A percentile compares a stretch with the other conserved stretches of the same genome.
phyloP scores from a whole-genome alignment of 2,329 filamentous ascomycete genomes.

The Calonectria hawksworthii region DNA sequence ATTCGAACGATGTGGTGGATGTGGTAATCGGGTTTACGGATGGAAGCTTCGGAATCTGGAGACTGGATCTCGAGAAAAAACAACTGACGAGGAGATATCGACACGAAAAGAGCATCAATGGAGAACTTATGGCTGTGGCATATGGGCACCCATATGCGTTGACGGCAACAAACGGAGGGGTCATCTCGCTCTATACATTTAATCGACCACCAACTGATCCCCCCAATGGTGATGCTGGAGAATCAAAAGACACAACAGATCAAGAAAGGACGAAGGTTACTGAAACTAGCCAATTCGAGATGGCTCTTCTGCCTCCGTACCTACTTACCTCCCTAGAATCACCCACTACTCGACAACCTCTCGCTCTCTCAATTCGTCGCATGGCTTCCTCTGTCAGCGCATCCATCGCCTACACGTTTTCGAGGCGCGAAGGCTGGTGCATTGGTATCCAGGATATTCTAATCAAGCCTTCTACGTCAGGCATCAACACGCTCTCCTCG shows the following conservation, averaged over 20 bases:
- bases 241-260: neutral
- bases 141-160: slow-evolving; percentile 82
- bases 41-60: slow-evolving; percentile 80
- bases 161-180: slow-evolving; percentile 80
- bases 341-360: slow-evolving; percentile 81
- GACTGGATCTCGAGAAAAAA: slow-evolving; percentile 61
- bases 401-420: slow-evolving; percentile 88
- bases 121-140: slow-evolving; percentile 78
- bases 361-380: slow-evolving; percentile 86
- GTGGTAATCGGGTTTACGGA: slow-evolving; percentile 79
- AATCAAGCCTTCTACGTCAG: slow-evolving; percentile 58
- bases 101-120: slow-evolving; percentile 73
- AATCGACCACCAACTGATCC: slow-evolving; percentile 42
- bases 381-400: slow-evolving; percentile 76
- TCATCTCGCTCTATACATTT: slow-evolving; percentile 83
- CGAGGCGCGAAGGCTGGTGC: slow-evolving; percentile 85
- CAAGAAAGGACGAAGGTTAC: neutral
- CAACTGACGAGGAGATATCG: slow-evolving; percentile 66
- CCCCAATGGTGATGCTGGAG: slow-evolving; percentile 17
- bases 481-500: slow-evolving; percentile 52
- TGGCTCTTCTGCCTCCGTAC: slow-evolving; percentile 43
- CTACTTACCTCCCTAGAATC: slow-evolving; percentile 86
- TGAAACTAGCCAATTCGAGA: neutral
- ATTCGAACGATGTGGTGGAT: slow-evolving; percentile 63
- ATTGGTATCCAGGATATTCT: slow-evolving; percentile 92